Evolutionary conservation across 169 alveolate genomes (phyloP).

Genomic region (Eimeria brunetti): DNA sequence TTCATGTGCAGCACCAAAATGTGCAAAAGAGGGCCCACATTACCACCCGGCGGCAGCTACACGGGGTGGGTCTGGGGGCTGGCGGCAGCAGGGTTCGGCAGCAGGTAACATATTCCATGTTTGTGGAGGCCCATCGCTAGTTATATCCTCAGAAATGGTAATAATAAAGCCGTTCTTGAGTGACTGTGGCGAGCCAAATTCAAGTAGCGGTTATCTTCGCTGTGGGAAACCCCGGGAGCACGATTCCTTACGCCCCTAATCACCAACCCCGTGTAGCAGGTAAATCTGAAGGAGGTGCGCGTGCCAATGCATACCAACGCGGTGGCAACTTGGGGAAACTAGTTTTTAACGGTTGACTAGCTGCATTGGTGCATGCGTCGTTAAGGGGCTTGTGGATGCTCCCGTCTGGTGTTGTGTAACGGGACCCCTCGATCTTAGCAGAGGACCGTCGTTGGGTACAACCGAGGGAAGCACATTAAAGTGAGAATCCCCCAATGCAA

Average conservation of each 20-base stretch:
- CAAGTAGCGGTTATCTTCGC: background rate
- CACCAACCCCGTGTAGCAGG: background rate
- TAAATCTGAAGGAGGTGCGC: background rate
- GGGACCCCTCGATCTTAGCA: background rate
- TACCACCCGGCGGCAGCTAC: conserved; percentile 18
- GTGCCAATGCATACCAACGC: background rate
- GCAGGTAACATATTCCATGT: background rate
- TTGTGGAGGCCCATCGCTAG: background rate
- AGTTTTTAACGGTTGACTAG: background rate
- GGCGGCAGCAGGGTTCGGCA: conserved; percentile 59
- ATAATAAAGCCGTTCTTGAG: background rate
- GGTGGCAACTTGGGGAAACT: background rate
- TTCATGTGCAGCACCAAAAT: conserved; percentile 50
- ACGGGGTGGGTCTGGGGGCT: conserved; percentile 73
- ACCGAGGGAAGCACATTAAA: background rate
- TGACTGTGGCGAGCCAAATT: background rate
- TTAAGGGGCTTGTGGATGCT: background rate
- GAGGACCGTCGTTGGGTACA: background rate
- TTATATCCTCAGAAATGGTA: background rate
- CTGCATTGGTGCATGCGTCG: background rate
- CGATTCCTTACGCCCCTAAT: background rate
- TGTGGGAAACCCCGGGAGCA: background rate
- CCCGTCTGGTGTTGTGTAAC: background rate
- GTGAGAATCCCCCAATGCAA: background rate
- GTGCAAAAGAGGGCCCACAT: conserved; percentile 59